phyloP scores from a whole-genome alignment of 305 asterid genomes.

The Solanum hybrid region DNA sequence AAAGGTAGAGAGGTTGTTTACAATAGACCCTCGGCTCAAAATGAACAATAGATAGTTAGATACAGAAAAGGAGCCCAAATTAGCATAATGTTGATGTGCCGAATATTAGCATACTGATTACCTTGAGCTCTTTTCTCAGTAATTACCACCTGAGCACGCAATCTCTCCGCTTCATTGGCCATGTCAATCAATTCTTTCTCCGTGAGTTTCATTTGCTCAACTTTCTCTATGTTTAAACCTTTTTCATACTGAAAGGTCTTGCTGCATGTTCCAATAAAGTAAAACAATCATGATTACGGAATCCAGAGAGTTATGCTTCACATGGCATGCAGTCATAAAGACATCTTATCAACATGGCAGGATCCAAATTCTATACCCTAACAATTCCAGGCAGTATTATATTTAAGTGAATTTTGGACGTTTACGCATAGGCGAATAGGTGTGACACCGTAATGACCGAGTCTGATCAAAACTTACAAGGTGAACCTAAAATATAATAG shows the following conservation, averaged over 20 bases:
- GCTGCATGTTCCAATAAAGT: constrained; percentile 21
- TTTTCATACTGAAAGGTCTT: constrained; percentile 62
- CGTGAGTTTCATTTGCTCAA: constrained; percentile 48
- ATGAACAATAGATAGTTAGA: background rate
- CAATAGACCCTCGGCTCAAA: background rate
- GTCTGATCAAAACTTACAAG: background rate
- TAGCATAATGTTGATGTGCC: background rate
- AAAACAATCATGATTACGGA: background rate
- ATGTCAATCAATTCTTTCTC: constrained; percentile 56
- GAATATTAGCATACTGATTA: constrained; percentile 17
- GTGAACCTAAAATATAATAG: background rate
- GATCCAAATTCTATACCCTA: background rate
- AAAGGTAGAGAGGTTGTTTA: background rate
- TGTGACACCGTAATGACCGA: background rate
- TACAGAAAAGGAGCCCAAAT: background rate
- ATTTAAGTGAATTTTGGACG: background rate
- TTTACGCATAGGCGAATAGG: background rate
- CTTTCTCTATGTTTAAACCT: constrained; percentile 50
- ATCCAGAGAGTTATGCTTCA: background rate
- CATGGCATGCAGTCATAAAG: background rate
- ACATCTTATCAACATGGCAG: background rate
- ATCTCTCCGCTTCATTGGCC: constrained; percentile 54
- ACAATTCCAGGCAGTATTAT: background rate
- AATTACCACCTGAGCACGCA: constrained; percentile 36
- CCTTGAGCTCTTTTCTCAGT: constrained; percentile 52